Conservation (phyloP, 768 basidiomycete species). For the Mrakia blollopis region DNA sequence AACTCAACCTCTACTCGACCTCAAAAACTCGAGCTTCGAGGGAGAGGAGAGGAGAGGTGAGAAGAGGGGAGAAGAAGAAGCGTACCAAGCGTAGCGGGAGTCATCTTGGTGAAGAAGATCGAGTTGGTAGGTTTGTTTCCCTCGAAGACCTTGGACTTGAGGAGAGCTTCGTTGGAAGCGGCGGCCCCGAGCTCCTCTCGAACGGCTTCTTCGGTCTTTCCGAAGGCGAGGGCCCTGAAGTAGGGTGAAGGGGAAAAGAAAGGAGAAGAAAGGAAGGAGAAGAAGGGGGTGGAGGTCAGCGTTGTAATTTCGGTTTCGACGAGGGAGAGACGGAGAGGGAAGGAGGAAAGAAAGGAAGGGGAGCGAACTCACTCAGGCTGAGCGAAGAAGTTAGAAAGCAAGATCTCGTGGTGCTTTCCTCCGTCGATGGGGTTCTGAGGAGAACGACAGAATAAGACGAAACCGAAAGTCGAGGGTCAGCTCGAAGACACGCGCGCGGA, state of each 20-base stretch:
- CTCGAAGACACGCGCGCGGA: conserved; percentile 40
- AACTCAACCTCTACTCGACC: too few species aligned
- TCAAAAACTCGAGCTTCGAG: too few species aligned
- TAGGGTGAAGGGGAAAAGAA: conserved; percentile 13
- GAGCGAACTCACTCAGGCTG: conserved; percentile 64
- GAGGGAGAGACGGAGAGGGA: background rate
- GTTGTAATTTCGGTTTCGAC: too few species aligned
- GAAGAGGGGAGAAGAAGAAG: conserved; percentile 33
- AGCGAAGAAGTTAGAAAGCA: conserved; percentile 96
- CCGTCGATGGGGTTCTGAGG: conserved; percentile 65
- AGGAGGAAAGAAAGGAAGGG: background rate
- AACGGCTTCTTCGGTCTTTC: conserved; percentile 90
- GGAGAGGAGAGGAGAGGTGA: background rate
- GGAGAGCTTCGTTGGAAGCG: conserved; percentile 65
- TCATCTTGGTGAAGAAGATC: conserved; percentile 88
- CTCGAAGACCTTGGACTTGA: conserved; percentile 97
- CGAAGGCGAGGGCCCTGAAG: conserved; percentile 86
- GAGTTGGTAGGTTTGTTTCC: conserved; percentile 96
- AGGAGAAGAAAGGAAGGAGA: too few species aligned
- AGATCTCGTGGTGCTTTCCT: conserved; percentile 93
- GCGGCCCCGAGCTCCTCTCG: conserved; percentile 51
- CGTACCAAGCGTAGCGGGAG: conserved; percentile 77
- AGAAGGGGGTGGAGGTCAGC: too few species aligned
- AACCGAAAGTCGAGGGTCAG: conserved; percentile 35
- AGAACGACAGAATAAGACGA: background rate